Evolutionary conservation across 257 asterid species (phyloP), one percentile per base, ranked within the genome.

Genomic region (Rhazya stricta): DNA sequence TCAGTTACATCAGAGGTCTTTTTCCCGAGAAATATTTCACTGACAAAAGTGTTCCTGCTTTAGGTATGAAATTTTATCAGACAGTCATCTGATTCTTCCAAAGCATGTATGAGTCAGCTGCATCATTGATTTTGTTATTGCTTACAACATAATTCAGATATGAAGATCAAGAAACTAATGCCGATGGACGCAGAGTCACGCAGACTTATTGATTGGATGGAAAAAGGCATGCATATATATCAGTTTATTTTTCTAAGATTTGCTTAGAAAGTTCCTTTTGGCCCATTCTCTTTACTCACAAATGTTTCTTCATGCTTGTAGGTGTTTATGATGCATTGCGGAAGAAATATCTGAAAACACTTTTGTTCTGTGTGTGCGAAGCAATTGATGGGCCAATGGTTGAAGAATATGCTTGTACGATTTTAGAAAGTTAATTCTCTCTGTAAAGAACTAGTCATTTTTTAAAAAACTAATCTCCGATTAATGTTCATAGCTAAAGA

Each of bases 181-280:
- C 98, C 98, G 50, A 81, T 94, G 92, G 98, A 92, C 88, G 92
- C 93, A 65, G 98, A 94, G 82, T 91, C 98, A 32, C 97, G 98
- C 66, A 83, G 98, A 77, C 91, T 94, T 68, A 88, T 94, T 81
- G 98, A 92, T 76, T 92, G 97, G 97, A 92, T 94, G 97, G 98
- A 92, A 88, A 92, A 94, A 94, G 98, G 98, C 81, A 74, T 74
- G 79, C 30, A 72, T 50, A 74, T 71, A 65, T 67, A 63, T 19
- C 30, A 37, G 15, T 42, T 57, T 74, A 23, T 1, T 75, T 15
- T 78, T 46, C 68, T 53, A 30, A 37, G 2, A 79, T 39, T 56
- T 43, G 43, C 61, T 69, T 34, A 48, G 72, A 72, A 48, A 51
- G 39, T 67, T 68, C n/a, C n/a, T 81, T 11, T 74, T 56, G 29